Conservation (phyloP, 108 stramenopile genomes). For the Nitzschia putrida region DNA sequence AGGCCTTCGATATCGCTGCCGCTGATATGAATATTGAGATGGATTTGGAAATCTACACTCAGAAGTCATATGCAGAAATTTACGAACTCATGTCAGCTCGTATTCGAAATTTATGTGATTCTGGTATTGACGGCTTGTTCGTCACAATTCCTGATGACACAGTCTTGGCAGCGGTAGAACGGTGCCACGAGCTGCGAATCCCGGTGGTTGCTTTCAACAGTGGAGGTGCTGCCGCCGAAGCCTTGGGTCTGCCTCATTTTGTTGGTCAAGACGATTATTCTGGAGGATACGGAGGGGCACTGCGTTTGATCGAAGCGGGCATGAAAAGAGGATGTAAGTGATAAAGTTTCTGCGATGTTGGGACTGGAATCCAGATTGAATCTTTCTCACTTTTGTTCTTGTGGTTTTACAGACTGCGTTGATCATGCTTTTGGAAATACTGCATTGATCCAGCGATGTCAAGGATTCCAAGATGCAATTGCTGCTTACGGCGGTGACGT, state of each 20-base stretch:
- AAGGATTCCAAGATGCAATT: constrained; percentile 34
- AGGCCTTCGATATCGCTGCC: constrained; percentile 28
- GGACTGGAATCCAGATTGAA: no score
- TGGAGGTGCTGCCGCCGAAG: constrained; percentile 13
- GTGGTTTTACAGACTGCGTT: no score
- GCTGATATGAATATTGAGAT: no score
- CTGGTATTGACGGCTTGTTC: constrained; percentile 40
- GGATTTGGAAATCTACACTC: not conserved
- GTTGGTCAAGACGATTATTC: constrained; percentile 22
- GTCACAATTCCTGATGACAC: constrained; percentile 28
- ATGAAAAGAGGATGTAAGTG: no score
- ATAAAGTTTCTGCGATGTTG: no score
- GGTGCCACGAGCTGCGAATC: constrained; percentile 11
- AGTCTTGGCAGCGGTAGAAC: constrained; percentile 8
- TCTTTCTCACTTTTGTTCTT: no score
- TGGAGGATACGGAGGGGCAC: no score
- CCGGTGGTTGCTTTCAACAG: constrained; percentile 23
- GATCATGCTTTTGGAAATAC: no score
- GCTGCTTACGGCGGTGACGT: not conserved
- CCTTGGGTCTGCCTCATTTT: constrained; percentile 15
- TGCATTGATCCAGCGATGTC: constrained; percentile 31
- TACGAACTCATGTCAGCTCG: constrained; percentile 22
- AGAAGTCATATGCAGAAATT: not conserved
- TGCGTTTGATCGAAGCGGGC: no score
- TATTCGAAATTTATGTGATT: constrained; percentile 23